These are phyloP conservation scores for Mycosphaerelloides madeirae DNA, from an alignment of 2,329 filamentous ascomycete species.

Conservation along the genomic window DNA sequence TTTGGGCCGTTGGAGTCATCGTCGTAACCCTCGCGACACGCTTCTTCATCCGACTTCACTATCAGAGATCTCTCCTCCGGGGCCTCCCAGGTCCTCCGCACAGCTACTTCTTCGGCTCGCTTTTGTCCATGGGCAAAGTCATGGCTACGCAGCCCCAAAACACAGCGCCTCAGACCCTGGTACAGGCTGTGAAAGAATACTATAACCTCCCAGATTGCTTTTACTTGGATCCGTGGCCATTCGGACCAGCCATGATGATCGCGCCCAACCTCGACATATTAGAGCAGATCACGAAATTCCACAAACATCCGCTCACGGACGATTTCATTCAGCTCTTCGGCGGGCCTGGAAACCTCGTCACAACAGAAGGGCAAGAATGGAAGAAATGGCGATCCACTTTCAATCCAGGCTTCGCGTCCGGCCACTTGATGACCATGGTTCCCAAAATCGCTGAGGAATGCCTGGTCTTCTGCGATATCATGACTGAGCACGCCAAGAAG, in stretches of 20 bases:
- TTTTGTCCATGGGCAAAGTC: conserved; percentile 37
- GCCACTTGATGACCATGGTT: conserved; percentile 38
- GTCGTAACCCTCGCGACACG: conserved; percentile 20
- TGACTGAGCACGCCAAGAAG: conserved; percentile 33
- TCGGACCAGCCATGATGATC: conserved; percentile 32
- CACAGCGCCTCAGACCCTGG: conserved; percentile 34
- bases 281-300: conserved; percentile 34
- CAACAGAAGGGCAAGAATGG: conserved; percentile 37
- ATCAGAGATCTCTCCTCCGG: conserved; percentile 23
- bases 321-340: conserved; percentile 34
- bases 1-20: conserved; percentile 23
- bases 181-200: conserved; percentile 33
- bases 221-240: conserved; percentile 45
- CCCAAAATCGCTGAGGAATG: conserved; percentile 36
- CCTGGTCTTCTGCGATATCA: conserved; percentile 30
- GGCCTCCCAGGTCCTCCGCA: conserved; percentile 39
- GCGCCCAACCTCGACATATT: conserved; percentile 38
- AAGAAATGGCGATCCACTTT: conserved; percentile 43
- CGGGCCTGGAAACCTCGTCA: conserved; percentile 36
- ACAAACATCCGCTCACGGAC: conserved; percentile 31
- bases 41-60: conserved; percentile 24
- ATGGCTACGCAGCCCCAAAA: conserved; percentile 31
- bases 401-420: conserved; percentile 39
- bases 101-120: conserved; percentile 38
- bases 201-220: conserved; percentile 37